Percentiles rank a stretch among this genome's conserved stretches.
Conservation (phyloP, 441 rosid genomes). For the Gossypium lobatum region DNA sequence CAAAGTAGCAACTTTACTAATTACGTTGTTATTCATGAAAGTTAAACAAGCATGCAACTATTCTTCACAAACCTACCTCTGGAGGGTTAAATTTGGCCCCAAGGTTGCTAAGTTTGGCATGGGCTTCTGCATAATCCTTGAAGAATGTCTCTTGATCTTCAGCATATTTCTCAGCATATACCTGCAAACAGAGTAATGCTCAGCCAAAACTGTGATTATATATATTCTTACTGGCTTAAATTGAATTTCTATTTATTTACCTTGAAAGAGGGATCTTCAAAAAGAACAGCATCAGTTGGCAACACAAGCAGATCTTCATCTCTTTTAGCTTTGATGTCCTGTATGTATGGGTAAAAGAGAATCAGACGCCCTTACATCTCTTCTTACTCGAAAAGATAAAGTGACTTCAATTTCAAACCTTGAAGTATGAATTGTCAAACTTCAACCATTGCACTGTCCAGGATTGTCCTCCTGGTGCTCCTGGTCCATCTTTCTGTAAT, state of each 20-base stretch:
- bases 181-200: conserved; percentile 36
- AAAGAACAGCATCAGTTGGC: conserved; percentile 91
- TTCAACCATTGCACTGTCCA: conserved; percentile 93
- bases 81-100: conserved; percentile 93
- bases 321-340: conserved; percentile 73
- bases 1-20: not conserved
- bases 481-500: conserved; percentile 87
- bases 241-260: conserved; percentile 28
- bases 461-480: conserved; percentile 97
- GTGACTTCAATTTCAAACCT: conserved; percentile 42
- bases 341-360: conserved; percentile 26
- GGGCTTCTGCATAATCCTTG: conserved; percentile 92
- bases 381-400: not conserved
- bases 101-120: conserved; percentile 84
- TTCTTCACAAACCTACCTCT: conserved; percentile 49
- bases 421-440: conserved; percentile 92
- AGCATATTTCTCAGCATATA: conserved; percentile 83
- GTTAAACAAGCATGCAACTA: not conserved
- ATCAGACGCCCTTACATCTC: not conserved
- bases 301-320: conserved; percentile 79
- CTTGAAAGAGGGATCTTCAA: conserved; percentile 90
- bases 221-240: not conserved
- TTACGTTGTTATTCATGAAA: not conserved
- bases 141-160: conserved; percentile 78
- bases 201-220: conserved; percentile 14